Evolutionary conservation across 2,329 filamentous ascomycete genomes (phyloP).

Genomic region (Exophiala calicioides): DNA sequence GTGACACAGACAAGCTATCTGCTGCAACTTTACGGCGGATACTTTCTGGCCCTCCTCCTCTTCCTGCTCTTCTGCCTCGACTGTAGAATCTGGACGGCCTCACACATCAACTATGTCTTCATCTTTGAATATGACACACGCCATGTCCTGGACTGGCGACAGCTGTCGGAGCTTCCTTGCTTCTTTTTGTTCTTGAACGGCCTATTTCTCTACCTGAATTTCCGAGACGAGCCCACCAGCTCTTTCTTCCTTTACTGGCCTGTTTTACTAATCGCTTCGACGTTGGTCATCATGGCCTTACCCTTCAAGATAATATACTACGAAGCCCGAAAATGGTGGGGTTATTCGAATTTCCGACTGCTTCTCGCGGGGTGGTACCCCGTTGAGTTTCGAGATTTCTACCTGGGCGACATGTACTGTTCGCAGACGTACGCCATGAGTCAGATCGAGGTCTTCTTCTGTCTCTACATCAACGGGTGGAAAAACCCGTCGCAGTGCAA

Average conservation of each 20-base stretch:
- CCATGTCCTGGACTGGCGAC: slow-evolving; percentile 83
- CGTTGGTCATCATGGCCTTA: slow-evolving; percentile 69
- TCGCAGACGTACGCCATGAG: slow-evolving; percentile 88
- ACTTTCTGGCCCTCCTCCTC: slow-evolving; percentile 79
- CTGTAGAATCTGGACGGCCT: slow-evolving; percentile 76
- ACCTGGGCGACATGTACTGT: slow-evolving; percentile 96
- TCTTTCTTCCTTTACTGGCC: slow-evolving; percentile 83
- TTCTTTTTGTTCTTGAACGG: slow-evolving; percentile 76
- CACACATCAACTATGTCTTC: slow-evolving; percentile 93
- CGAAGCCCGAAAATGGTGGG: slow-evolving; percentile 78
- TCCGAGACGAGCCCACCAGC: slow-evolving; percentile 66
- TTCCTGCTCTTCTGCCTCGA: slow-evolving; percentile 82
- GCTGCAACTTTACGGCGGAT: slow-evolving; percentile 84
- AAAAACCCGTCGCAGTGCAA: slow-evolving; percentile 74
- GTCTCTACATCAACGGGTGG: slow-evolving; percentile 83
- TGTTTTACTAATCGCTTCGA: slow-evolving; percentile 72
- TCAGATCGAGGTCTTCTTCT: slow-evolving; percentile 92
- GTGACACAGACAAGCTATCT: slow-evolving; percentile 65
- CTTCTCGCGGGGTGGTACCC: slow-evolving; percentile 83
- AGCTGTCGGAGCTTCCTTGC: slow-evolving; percentile 81
- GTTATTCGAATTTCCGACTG: slow-evolving; percentile 86
- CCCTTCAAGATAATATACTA: slow-evolving; percentile 75
- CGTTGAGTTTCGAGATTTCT: slow-evolving; percentile 97
- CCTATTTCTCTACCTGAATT: slow-evolving; percentile 86
- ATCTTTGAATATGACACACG: slow-evolving; percentile 95